Evolutionary conservation across 23 red algal species (phyloP).

Genomic region (Porphyridium purpureum): DNA sequence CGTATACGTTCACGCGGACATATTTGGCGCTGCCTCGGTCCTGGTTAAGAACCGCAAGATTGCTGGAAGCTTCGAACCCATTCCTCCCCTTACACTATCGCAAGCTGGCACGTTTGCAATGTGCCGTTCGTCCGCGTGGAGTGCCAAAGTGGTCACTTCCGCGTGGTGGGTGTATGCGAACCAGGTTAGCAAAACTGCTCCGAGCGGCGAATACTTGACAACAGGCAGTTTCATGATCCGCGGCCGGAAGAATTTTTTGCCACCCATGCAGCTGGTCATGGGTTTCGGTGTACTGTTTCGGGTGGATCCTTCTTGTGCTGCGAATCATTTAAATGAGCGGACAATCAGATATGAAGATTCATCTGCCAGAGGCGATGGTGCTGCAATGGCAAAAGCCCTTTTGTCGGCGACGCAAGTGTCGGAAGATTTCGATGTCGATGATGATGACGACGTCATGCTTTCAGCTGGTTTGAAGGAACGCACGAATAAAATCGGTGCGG

Average conservation of each 20-base stretch:
- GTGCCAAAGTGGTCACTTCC: slow-evolving; percentile 49
- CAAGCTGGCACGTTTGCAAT: slow-evolving; percentile 82
- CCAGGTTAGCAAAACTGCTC: slow-evolving; percentile 64
- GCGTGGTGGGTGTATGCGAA: slow-evolving; percentile 86
- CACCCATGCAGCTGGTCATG: slow-evolving; percentile 72
- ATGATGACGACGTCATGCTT: too few relatives aligned
- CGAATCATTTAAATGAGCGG: slow-evolving; percentile 64
- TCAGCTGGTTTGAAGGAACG: too few relatives aligned
- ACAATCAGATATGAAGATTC: too few relatives aligned
- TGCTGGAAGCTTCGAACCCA: not conserved
- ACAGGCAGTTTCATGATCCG: slow-evolving; percentile 78
- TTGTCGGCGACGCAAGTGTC: too few relatives aligned
- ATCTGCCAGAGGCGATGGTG: too few relatives aligned
- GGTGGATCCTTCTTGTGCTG: slow-evolving; percentile 40
- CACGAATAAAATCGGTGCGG: too few relatives aligned
- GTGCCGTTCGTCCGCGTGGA: slow-evolving; percentile 74
- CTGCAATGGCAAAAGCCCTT: too few relatives aligned
- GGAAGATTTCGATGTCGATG: too few relatives aligned
- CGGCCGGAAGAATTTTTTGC: slow-evolving; percentile 71
- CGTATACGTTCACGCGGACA: slow-evolving; percentile 88
- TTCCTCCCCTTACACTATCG: slow-evolving; percentile 67
- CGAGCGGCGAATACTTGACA: slow-evolving; percentile 46
- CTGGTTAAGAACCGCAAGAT: slow-evolving; percentile 55
- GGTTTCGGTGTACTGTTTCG: slow-evolving; percentile 77
- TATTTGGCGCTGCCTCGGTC: slow-evolving; percentile 66